Conservation (phyloP, 257 asterid species). For the Catharanthus roseus region DNA sequence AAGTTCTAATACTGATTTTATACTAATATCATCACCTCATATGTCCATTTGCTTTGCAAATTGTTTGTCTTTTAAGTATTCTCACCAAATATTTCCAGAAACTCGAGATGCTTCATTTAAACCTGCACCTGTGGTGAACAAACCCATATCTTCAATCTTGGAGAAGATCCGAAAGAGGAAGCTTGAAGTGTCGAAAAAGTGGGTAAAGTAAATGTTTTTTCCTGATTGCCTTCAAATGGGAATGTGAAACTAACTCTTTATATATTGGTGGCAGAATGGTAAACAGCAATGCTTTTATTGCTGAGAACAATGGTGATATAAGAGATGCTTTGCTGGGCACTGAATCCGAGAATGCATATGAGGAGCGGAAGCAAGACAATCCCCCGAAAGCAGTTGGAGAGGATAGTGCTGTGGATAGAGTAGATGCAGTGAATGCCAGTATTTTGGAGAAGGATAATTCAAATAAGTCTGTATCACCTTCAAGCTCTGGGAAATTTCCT, state of each 20-base stretch:
- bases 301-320: conserved; percentile 21
- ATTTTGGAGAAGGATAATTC: conserved; percentile 23
- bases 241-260: not conserved
- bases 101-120: conserved; percentile 66
- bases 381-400: conserved; percentile 23
- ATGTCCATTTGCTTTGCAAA: not conserved
- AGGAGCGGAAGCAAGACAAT: conserved; percentile 25
- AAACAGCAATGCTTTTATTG: conserved; percentile 18
- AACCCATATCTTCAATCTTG: conserved; percentile 76
- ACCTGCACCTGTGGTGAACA: conserved; percentile 58
- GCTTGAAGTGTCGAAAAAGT: conserved; percentile 68
- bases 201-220: conserved; percentile 16
- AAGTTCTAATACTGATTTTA: not conserved
- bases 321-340: conserved; percentile 30
- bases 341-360: conserved; percentile 19
- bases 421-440: conserved; percentile 21
- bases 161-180: conserved; percentile 91
- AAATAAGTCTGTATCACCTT: conserved; percentile 23
- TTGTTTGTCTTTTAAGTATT: not conserved
- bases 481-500: conserved; percentile 25
- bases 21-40: not conserved
- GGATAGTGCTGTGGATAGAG: conserved; percentile 14
- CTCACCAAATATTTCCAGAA: conserved; percentile 36
- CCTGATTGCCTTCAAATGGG: conserved; percentile 5
- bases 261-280: conserved; percentile 33